phyloP scores from a whole-genome alignment of 2,329 filamentous ascomycete genomes.

The Colletotrichum somersetense region DNA sequence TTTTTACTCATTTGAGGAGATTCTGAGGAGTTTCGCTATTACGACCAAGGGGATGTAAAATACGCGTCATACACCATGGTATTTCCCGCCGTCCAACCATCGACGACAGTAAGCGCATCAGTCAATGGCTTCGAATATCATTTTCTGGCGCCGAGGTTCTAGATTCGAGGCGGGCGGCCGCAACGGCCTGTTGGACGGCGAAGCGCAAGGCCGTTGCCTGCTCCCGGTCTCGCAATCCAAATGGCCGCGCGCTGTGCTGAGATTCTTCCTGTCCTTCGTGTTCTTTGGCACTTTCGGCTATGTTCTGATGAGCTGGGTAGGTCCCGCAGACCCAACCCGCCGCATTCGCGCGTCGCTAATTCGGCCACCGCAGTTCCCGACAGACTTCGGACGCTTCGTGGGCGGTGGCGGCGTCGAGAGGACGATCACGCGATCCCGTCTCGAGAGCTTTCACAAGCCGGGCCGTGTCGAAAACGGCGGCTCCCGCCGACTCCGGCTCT shows the following conservation, averaged over 20 bases:
- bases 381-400: not conserved
- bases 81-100: not conserved
- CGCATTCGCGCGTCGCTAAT: not conserved
- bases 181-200: not conserved
- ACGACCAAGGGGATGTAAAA: not conserved
- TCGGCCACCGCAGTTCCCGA: not conserved
- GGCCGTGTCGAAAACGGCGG: constrained; percentile 22
- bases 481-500: constrained; percentile 50
- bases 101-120: not conserved
- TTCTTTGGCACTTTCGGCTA: constrained; percentile 8
- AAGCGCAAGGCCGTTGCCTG: constrained; percentile 6
- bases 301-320: constrained; percentile 8
- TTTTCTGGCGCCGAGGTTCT: not conserved
- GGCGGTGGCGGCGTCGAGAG: not conserved
- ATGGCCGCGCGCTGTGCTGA: not conserved
- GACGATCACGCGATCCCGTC: not conserved
- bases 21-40: not conserved
- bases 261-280: not conserved
- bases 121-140: not conserved
- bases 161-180: not conserved
- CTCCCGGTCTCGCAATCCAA: not conserved
- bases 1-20: not conserved
- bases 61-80: not conserved
- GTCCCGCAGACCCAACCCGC: not conserved
- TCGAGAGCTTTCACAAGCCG: constrained; percentile 10